Evolutionary conservation across 768 basidiomycete genomes (phyloP), one percentile per base, ranked within the genome.

Genomic region (Leccinum olivaceopallidum): DNA sequence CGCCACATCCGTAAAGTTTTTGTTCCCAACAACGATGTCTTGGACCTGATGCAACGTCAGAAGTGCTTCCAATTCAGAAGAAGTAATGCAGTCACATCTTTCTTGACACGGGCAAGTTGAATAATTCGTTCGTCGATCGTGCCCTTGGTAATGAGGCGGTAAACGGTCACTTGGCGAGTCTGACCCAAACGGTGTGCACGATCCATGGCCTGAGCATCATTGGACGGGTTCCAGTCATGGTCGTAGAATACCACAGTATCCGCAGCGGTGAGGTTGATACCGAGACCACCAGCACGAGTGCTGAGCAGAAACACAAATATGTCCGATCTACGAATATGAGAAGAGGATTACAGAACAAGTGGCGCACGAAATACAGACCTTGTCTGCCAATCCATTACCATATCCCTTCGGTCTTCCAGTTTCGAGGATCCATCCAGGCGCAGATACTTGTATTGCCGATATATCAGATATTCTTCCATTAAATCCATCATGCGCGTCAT

Each of bases 401-500:
- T 98, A 74, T 98, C 97, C 59, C 97, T 84, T 67, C 97, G 83
- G 72, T 99, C 97, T 67, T 95, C 94, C 56, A 99, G 81, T 66
- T 95, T 94, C 30, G 94, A 96, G 2, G 91, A 91, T 39, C 95
- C 95, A 75, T 98, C 95, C 58, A 98, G 77, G 39, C 95, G 84
- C 18, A 97, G 78, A 71, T 98, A 97, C 74, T 94, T 95, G 80
- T 94, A 94, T 73, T 98, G 95, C 2, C 96, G 88, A 77, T 91
- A 97, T 60, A 97, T 93, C 61, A 99, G 81, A 73, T 98, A 99
- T 73, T 98, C 97, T 74, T 98, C 97, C 86, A 98, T 95, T 54
- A 98, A 80, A 73, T 98, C 95, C 89, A 99, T 97, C 97, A 98
- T 99, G 60, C 90, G 86, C 13, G 96, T 98, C 97, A 99, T 99